These are phyloP conservation scores for Malbranchea zuffiana DNA, from an alignment of 2,329 filamentous ascomycete species.

Conservation along the genomic window DNA sequence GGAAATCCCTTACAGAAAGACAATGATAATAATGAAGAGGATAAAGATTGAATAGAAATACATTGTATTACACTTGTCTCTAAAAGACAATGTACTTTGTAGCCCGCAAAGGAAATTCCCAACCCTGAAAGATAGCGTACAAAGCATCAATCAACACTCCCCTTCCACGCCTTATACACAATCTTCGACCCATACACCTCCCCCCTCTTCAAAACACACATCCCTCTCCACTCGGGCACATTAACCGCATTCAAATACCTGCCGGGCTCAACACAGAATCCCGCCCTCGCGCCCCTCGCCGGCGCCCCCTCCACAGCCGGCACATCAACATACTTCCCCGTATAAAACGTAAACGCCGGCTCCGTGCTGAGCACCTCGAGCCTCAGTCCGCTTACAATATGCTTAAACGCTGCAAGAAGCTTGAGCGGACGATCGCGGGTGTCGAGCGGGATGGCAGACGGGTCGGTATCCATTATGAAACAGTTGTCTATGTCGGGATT, in stretches of 20 bases:
- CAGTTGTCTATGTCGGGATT: conserved; percentile 80
- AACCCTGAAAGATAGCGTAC: not conserved
- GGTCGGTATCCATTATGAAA: conserved; percentile 63
- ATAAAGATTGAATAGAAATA: not conserved
- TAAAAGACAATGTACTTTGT: not conserved
- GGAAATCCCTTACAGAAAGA: no score
- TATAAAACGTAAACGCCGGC: conserved; percentile 95
- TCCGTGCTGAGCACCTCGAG: conserved; percentile 85
- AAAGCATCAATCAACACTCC: not conserved
- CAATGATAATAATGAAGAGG: no score
- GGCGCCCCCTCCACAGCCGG: conserved; percentile 50
- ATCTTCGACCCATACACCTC: conserved; percentile 69
- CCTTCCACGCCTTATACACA: conserved; percentile 78
- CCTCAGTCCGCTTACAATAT: conserved; percentile 63
- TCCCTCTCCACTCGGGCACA: conserved; percentile 63
- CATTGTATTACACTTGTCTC: not conserved
- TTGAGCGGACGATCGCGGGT: conserved; percentile 54
- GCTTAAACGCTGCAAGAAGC: conserved; percentile 59
- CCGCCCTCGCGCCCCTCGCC: conserved; percentile 56
- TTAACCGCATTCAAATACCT: conserved; percentile 85
- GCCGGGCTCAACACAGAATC: conserved; percentile 86
- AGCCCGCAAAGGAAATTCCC: no score
- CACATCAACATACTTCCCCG: conserved; percentile 72
- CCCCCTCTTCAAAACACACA: conserved; percentile 74
- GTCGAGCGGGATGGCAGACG: conserved; percentile 51